Conservation (phyloP, 257 asterid genomes). For the Solanum ahanhuiri region DNA sequence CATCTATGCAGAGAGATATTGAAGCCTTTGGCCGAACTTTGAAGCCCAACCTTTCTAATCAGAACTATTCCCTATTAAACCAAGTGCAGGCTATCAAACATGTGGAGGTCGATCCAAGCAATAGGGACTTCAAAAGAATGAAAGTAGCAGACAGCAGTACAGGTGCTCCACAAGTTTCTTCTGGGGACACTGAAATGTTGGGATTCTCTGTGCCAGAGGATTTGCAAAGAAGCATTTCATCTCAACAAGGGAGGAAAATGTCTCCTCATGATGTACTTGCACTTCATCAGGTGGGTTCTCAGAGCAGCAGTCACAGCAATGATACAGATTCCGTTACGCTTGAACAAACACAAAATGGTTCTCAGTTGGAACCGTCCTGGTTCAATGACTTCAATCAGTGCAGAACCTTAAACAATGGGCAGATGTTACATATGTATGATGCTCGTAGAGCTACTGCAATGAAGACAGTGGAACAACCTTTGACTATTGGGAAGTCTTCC, state of each 20-base stretch:
- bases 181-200: conserved; percentile 33
- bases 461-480: conserved; percentile 31
- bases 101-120: conserved; percentile 46
- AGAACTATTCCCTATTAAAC: conserved; percentile 38
- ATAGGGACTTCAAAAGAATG: conserved; percentile 46
- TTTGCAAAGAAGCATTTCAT: conserved; percentile 21
- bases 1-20: conserved; percentile 47
- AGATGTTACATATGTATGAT: conserved; percentile 29
- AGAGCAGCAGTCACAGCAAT: conserved; percentile 6
- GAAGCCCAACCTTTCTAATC: conserved; percentile 50
- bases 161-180: conserved; percentile 30
- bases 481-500: conserved; percentile 30
- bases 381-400: conserved; percentile 33
- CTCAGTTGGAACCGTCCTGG: conserved; percentile 87
- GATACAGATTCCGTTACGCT: conserved; percentile 8
- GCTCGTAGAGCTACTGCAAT: conserved; percentile 18
- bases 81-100: conserved; percentile 42
- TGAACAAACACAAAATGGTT: conserved; percentile 31
- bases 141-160: conserved; percentile 39
- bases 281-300: conserved; percentile 19
- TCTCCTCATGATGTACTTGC: conserved; percentile 33
- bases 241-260: conserved; percentile 41
- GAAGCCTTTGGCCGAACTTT: conserved; percentile 81
- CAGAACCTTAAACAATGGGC: conserved; percentile 54
- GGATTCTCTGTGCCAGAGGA: conserved; percentile 29